These are phyloP conservation scores for Astragalus membranaceus DNA, from an alignment of 306 rosid species.

Conservation along the genomic window DNA sequence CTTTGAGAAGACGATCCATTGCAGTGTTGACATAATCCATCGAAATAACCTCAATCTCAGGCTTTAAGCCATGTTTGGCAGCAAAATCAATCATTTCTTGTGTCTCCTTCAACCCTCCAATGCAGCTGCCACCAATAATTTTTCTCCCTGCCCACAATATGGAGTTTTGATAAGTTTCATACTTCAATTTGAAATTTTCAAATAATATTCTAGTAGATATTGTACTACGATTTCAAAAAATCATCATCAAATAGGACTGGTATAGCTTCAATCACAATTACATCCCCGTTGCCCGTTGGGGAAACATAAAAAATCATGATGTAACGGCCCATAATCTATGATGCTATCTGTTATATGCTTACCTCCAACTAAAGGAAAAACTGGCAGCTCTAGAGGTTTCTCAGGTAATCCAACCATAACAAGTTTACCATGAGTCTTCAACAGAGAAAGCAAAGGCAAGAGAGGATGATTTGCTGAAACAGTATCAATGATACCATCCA, in stretches of 20 bases:
- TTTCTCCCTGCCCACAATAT: constrained; percentile 30
- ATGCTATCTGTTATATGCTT: background rate
- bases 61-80: constrained; percentile 38
- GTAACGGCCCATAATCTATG: background rate
- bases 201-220: background rate
- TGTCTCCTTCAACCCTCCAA: constrained; percentile 45
- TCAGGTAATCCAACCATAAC: constrained; percentile 42
- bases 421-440: constrained; percentile 46
- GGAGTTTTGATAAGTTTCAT: background rate
- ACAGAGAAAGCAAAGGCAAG: constrained; percentile 27
- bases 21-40: constrained; percentile 46
- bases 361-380: constrained; percentile 25
- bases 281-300: no score
- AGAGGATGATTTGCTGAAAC: constrained; percentile 41
- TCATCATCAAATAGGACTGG: no score
- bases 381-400: constrained; percentile 38
- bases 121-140: constrained; percentile 26
- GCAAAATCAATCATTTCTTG: constrained; percentile 57
- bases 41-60: constrained; percentile 40
- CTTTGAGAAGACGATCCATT: constrained; percentile 37
- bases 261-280: no score
- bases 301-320: no score
- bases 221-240: no score
- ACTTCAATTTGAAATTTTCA: background rate
- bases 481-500: constrained; percentile 58